Conservation (phyloP, 192 early-diverging fungal genomes). For the Coemansia sp. region DNA sequence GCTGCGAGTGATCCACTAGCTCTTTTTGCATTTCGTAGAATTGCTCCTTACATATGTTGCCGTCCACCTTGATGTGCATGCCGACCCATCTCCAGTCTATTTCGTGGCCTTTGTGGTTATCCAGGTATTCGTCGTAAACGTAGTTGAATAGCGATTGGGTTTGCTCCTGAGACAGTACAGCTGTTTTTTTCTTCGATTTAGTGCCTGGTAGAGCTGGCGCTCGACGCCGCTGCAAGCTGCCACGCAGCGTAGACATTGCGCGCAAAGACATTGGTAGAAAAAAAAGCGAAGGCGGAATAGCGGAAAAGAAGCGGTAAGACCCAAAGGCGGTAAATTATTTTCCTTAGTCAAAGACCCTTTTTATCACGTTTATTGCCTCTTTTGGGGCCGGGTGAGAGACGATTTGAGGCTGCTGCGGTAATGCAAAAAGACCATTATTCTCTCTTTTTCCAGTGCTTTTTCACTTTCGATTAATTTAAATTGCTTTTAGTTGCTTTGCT, state of each 20-base stretch:
- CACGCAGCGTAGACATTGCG: conserved; percentile 6
- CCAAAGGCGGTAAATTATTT: background rate
- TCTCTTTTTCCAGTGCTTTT: conserved; percentile 2
- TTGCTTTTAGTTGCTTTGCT: background rate
- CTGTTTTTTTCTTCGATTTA: background rate
- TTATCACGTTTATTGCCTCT: background rate
- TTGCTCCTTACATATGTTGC: background rate
- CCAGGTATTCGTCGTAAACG: conserved; percentile 3
- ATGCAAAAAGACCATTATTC: background rate
- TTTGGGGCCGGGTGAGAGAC: background rate
- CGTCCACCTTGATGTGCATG: conserved; percentile 5
- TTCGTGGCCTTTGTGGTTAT: background rate
- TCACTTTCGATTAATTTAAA: background rate
- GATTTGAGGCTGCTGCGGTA: background rate
- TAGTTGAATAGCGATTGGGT: conserved; percentile 1
- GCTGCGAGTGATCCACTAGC: background rate
- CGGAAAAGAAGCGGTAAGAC: background rate
- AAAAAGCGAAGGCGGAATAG: background rate
- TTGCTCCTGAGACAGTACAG: background rate
- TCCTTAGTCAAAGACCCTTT: background rate
- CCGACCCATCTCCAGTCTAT: conserved; percentile 11
- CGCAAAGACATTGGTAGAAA: background rate
- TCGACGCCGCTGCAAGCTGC: background rate
- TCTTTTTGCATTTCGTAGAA: conserved; percentile 14
- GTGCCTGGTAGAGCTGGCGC: background rate